These are phyloP conservation scores for Globisporangium heterothallicum DNA, from an alignment of 352 stramenopile species.

Conservation along the genomic window DNA sequence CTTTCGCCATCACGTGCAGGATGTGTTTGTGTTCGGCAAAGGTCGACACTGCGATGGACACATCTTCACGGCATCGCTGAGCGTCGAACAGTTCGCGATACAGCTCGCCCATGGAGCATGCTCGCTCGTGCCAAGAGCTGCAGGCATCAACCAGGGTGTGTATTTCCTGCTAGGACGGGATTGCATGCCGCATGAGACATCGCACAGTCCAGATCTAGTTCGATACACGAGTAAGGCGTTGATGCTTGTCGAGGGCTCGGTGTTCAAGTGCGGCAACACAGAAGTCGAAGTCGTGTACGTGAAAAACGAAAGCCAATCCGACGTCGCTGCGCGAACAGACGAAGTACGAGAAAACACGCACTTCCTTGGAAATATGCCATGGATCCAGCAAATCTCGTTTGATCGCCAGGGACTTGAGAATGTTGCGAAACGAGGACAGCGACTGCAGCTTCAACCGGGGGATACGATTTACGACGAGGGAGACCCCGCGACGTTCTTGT, in stretches of 20 bases:
- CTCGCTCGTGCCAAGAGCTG: constrained; percentile 44
- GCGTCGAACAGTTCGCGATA: constrained; percentile 59
- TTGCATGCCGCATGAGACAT: constrained; percentile 27
- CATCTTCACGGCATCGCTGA: constrained; percentile 48
- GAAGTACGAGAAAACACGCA: constrained; percentile 40
- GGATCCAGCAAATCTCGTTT: constrained; percentile 49
- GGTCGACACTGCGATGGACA: constrained; percentile 49
- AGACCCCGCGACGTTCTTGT: constrained; percentile 54
- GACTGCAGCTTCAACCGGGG: constrained; percentile 30
- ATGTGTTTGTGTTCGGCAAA: constrained; percentile 53
- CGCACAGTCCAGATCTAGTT: constrained; percentile 36
- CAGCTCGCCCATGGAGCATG: constrained; percentile 57
- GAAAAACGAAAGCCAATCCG: constrained; percentile 21
- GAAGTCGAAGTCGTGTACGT: constrained; percentile 63
- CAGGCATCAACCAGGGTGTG: constrained; percentile 61
- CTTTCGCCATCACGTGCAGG: constrained; percentile 36
- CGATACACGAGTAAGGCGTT: constrained; percentile 64
- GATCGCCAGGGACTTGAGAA: constrained; percentile 45
- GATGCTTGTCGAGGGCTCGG: constrained; percentile 59
- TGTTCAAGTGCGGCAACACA: constrained; percentile 53
- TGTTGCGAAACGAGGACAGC: constrained; percentile 37
- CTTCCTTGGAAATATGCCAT: constrained; percentile 45
- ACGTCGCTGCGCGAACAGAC: constrained; percentile 15
- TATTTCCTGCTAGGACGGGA: constrained; percentile 67
- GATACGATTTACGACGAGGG: constrained; percentile 58